A percentile compares a stretch with the other conserved stretches of the same genome.
These are phyloP conservation scores for Plasmodium knowlesi DNA, from an alignment of 169 alveolate genomes.

Conservation along the genomic window DNA sequence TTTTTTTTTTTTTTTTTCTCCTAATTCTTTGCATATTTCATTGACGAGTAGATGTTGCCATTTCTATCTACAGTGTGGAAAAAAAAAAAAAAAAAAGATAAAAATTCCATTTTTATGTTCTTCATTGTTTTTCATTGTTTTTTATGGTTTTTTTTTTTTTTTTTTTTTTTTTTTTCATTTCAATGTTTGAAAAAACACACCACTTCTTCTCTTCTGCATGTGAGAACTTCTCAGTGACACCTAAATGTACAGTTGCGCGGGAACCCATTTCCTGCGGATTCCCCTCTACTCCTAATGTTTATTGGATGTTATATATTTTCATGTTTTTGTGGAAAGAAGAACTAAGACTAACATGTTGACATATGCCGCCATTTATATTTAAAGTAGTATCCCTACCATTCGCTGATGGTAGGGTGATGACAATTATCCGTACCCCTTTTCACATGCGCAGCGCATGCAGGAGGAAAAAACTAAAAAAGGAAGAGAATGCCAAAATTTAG, in stretches of 20 bases:
- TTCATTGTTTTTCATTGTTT: too few relatives aligned
- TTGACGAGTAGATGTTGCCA: not conserved
- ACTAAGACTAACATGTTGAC: not conserved
- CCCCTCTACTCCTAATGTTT: not conserved
- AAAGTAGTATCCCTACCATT: too few relatives aligned
- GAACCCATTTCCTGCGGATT: not conserved
- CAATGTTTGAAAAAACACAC: not conserved
- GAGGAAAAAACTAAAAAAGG: not conserved
- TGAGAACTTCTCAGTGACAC: not conserved
- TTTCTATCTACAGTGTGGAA: not conserved
- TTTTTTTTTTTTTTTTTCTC: too few relatives aligned
- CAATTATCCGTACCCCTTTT: not conserved
- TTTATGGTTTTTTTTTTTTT: too few relatives aligned
- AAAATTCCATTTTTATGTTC: too few relatives aligned
- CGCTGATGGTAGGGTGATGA: not conserved
- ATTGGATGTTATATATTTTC: not conserved
- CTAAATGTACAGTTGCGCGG: not conserved
- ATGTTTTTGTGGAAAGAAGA: not conserved
- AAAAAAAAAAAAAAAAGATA: too few relatives aligned
- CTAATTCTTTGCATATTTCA: not conserved
- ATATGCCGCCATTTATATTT: not conserved
- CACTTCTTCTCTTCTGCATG: not conserved
- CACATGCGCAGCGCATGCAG: not conserved
- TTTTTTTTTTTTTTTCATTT: not conserved
- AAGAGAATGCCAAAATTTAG: not conserved